Percentiles rank a stretch among this genome's conserved stretches.
Conservation (phyloP, 1,284 basidiomycete genomes). For the Cutaneotrichosporon cutaneum region DNA sequence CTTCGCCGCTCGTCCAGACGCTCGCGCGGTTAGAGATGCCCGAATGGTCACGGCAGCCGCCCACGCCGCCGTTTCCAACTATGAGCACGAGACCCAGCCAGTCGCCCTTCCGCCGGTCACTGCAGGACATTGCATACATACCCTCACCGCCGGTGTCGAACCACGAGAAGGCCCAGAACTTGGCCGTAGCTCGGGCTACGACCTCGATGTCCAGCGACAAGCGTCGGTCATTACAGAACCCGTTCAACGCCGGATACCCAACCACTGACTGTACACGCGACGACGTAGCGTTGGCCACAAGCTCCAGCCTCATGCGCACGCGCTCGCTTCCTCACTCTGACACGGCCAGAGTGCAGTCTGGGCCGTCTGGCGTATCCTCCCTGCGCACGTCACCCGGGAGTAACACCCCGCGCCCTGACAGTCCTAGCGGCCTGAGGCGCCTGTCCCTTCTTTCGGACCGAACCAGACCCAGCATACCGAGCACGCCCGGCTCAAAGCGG, state of each 20-base stretch:
- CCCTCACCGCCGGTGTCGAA: slow-evolving; percentile 16
- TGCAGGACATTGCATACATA: slow-evolving; percentile 26
- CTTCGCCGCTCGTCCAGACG: slow-evolving; percentile 19
- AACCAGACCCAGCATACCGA: not conserved
- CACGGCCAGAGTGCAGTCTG: slow-evolving; percentile 10
- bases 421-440: slow-evolving; percentile 12
- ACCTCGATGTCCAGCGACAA: slow-evolving; percentile 23
- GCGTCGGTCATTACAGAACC: slow-evolving; percentile 20
- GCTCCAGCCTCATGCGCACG: slow-evolving; percentile 18
- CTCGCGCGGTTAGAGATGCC: slow-evolving; percentile 19
- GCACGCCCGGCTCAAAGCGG: slow-evolving; percentile 8
- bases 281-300: slow-evolving; percentile 12
- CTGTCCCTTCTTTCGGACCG: slow-evolving; percentile 13
- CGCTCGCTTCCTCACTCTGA: slow-evolving; percentile 16
- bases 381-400: slow-evolving; percentile 6
- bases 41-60: not conserved
- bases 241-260: not conserved
- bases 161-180: slow-evolving; percentile 17
- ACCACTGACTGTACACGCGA: slow-evolving; percentile 9
- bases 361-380: not conserved
- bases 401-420: not conserved
- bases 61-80: slow-evolving; percentile 15
- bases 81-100: slow-evolving; percentile 10
- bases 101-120: slow-evolving; percentile 21
- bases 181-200: slow-evolving; percentile 21